Percentiles rank a stretch among this genome's conserved stretches.
Evolutionary conservation across 306 rosid species (phyloP).

Genomic region (Prinsepia uniflora): DNA sequence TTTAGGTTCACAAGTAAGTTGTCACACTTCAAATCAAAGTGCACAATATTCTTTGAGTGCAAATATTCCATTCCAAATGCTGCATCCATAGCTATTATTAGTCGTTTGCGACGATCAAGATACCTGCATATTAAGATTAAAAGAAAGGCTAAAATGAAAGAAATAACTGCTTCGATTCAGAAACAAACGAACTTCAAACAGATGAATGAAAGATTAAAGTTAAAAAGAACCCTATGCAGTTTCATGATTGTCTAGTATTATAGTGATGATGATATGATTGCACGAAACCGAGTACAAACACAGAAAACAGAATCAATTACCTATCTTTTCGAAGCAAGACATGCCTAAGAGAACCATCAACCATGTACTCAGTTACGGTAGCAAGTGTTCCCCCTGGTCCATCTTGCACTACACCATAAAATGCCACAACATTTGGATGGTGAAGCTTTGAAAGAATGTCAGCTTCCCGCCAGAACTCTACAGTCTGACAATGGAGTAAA

Average conservation of each 20-base stretch:
- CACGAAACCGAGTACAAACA: background rate
- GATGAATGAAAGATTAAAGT: background rate
- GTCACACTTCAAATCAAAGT: slow-evolving; percentile 90
- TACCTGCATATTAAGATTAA: slow-evolving; percentile 44
- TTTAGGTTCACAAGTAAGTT: slow-evolving; percentile 83
- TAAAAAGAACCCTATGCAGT: background rate
- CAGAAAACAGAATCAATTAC: slow-evolving; percentile 33
- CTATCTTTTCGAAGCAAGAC: slow-evolving; percentile 86
- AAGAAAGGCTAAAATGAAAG: background rate
- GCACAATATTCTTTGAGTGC: slow-evolving; percentile 80
- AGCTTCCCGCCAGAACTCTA: slow-evolving; percentile 93
- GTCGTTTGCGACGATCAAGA: slow-evolving; percentile 84
- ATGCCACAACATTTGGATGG: slow-evolving; percentile 91
- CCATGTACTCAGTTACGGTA: slow-evolving; percentile 84
- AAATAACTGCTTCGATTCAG: slow-evolving; percentile 1
- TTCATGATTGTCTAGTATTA: background rate
- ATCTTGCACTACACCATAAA: slow-evolving; percentile 90
- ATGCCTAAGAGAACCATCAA: slow-evolving; percentile 83
- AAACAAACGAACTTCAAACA: slow-evolving; percentile 1
- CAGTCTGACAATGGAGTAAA: slow-evolving; percentile 47
- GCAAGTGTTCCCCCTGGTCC: slow-evolving; percentile 88
- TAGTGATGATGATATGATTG: background rate
- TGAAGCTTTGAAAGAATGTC: slow-evolving; percentile 91
- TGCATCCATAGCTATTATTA: slow-evolving; percentile 90
- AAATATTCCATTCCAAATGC: slow-evolving; percentile 96